phyloP scores from a whole-genome alignment of 192 early-diverging fungal genomes.

The Funneliformis mosseae region DNA sequence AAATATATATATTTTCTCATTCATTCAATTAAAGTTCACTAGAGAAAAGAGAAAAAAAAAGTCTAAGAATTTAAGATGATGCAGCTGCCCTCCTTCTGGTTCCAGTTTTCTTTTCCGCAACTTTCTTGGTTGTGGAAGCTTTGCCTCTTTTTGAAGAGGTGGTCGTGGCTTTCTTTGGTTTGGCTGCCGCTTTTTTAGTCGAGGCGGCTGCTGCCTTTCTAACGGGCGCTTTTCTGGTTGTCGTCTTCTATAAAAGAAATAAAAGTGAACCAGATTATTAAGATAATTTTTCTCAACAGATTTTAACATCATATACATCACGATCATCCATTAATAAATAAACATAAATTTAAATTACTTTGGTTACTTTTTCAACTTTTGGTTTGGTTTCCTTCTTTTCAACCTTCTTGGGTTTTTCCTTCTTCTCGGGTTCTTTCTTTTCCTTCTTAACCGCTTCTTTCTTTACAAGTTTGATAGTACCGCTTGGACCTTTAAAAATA shows the following conservation, averaged over 20 bases:
- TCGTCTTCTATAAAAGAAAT: neutral
- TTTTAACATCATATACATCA: too few species aligned
- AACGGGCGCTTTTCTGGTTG: neutral
- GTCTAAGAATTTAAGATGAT: neutral
- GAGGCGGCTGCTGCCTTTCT: neutral
- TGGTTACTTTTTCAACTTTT: conserved; percentile 13
- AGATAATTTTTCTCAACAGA: neutral
- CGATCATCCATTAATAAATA: too few species aligned
- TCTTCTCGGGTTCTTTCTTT: conserved; percentile 24
- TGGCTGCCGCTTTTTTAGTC: neutral
- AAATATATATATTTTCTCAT: too few species aligned
- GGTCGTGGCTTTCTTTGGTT: conserved; percentile 4
- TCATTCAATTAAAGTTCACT: neutral
- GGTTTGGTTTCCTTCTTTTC: conserved; percentile 26
- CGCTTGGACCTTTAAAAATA: conserved; percentile 16
- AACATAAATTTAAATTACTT: too few species aligned
- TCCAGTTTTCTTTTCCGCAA: neutral
- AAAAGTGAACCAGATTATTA: neutral
- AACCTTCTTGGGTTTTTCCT: conserved; percentile 24
- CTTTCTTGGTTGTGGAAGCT: conserved; percentile 1
- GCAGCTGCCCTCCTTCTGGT: neutral
- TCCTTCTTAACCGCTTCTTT: conserved; percentile 27
- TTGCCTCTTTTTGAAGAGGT: neutral
- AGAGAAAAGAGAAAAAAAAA: neutral
- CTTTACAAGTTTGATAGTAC: conserved; percentile 31